These are phyloP conservation scores for Phytophthora boehmeriae DNA, from an alignment of 352 stramenopile species.

Conservation along the genomic window DNA sequence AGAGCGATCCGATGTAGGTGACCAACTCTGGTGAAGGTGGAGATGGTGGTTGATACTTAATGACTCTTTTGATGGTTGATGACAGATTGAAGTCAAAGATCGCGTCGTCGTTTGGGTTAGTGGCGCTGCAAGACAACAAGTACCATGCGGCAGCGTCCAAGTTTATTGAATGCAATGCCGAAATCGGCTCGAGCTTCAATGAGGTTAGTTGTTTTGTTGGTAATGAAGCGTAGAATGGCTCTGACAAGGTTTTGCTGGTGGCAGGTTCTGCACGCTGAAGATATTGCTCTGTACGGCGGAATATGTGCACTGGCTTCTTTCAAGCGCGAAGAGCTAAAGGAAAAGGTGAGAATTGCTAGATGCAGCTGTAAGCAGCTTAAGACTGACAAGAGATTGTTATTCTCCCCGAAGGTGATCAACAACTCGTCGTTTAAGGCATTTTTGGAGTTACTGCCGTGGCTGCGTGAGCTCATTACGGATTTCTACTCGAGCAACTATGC, in stretches of 20 bases:
- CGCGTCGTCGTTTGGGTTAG: conserved; percentile 74
- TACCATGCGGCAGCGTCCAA: conserved; percentile 79
- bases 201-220: conserved; percentile 41
- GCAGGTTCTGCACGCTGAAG: conserved; percentile 74
- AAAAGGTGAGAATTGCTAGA: conserved; percentile 47
- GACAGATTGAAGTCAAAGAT: conserved; percentile 84
- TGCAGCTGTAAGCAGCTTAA: not conserved
- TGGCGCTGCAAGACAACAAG: conserved; percentile 81
- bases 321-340: conserved; percentile 76
- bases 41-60: not conserved
- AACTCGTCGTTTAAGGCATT: conserved; percentile 90
- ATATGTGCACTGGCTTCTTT: conserved; percentile 89
- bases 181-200: conserved; percentile 83
- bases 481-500: conserved; percentile 91
- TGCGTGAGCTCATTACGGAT: conserved; percentile 88
- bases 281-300: conserved; percentile 88
- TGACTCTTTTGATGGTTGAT: not conserved
- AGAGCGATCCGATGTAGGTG: conserved; percentile 73
- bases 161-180: conserved; percentile 82
- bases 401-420: conserved; percentile 69
- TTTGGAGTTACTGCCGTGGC: conserved; percentile 83
- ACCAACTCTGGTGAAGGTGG: not conserved
- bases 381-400: conserved; percentile 1
- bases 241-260: not conserved
- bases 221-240: too few relatives aligned